Evolutionary conservation across 106 monocot genomes (phyloP).

Genomic region (Vanilla planifolia): DNA sequence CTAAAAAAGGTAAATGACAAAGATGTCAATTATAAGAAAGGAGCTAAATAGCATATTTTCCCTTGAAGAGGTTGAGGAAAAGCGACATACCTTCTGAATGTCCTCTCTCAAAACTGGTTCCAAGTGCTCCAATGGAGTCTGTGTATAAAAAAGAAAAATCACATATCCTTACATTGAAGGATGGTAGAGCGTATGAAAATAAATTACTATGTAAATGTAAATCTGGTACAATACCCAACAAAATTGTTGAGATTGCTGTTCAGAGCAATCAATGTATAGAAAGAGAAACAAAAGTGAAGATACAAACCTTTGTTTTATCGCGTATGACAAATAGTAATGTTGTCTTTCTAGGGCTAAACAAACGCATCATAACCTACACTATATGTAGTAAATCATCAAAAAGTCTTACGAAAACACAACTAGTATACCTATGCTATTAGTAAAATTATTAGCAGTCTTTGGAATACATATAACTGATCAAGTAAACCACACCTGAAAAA

Average conservation of each 20-base stretch:
- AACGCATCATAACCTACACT: conserved; percentile 48
- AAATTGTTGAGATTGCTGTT: background rate
- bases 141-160: background rate
- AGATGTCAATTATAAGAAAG: background rate
- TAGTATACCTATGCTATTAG: no score
- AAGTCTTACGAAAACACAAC: no score
- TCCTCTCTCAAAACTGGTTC: conserved; percentile 48
- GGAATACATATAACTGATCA: background rate
- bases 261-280: background rate
- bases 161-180: background rate
- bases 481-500: conserved; percentile 49
- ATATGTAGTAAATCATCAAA: no score
- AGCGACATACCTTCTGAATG: conserved; percentile 35
- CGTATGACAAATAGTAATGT: conserved; percentile 59
- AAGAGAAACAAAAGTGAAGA: background rate
- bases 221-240: background rate
- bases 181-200: background rate
- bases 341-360: conserved; percentile 50
- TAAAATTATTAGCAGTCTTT: background rate
- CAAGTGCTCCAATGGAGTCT: conserved; percentile 46
- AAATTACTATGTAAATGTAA: background rate
- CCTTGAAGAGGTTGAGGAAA: background rate
- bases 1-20: conserved; percentile 8
- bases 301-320: conserved; percentile 45
- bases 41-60: background rate